phyloP scores from a whole-genome alignment of 495 filamentous ascomycete genomes.

The Ramalina peruviana region DNA sequence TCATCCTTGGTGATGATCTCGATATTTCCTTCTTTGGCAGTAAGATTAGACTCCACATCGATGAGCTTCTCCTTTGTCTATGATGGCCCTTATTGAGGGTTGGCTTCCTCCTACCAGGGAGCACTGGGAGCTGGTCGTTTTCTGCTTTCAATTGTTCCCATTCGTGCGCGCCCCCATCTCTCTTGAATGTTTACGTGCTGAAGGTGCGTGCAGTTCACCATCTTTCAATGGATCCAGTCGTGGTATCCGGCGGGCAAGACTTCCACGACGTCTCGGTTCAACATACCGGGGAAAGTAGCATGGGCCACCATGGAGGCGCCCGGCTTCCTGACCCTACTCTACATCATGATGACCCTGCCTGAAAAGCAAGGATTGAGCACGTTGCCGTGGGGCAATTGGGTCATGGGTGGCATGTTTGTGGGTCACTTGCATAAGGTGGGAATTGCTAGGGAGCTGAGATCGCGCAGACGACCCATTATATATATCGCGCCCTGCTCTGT shows the following conservation, averaged over 20 bases:
- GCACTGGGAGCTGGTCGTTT: slow-evolving; percentile 31
- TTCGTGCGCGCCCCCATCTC: slow-evolving; percentile 19
- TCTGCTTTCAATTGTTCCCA: slow-evolving; percentile 33
- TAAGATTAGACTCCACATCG: too few relatives aligned
- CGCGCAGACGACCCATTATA: slow-evolving; percentile 56
- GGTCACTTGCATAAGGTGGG: slow-evolving; percentile 15
- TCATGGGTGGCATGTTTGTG: slow-evolving; percentile 50
- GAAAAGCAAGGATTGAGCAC: slow-evolving; percentile 29
- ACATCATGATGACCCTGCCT: slow-evolving; percentile 58
- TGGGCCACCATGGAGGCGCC: slow-evolving; percentile 82
- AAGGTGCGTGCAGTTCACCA: slow-evolving; percentile 29
- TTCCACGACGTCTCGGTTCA: slow-evolving; percentile 55
- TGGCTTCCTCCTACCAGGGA: slow-evolving; percentile 35
- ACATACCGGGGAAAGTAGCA: slow-evolving; percentile 73
- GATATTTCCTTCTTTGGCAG: not conserved
- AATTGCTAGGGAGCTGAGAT: not conserved
- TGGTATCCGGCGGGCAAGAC: slow-evolving; percentile 78
- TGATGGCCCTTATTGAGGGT: slow-evolving; percentile 25
- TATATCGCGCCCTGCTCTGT: slow-evolving; percentile 71
- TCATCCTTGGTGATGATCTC: not conserved
- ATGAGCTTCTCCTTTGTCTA: not conserved
- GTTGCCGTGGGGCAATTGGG: slow-evolving; percentile 56
- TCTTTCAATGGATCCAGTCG: slow-evolving; percentile 47
- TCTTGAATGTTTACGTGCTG: not conserved
- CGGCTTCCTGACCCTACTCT: slow-evolving; percentile 62